These are phyloP conservation scores for Schoenoplectus triqueter DNA, from an alignment of 202 grass and related monocot species.

Conservation along the genomic window DNA sequence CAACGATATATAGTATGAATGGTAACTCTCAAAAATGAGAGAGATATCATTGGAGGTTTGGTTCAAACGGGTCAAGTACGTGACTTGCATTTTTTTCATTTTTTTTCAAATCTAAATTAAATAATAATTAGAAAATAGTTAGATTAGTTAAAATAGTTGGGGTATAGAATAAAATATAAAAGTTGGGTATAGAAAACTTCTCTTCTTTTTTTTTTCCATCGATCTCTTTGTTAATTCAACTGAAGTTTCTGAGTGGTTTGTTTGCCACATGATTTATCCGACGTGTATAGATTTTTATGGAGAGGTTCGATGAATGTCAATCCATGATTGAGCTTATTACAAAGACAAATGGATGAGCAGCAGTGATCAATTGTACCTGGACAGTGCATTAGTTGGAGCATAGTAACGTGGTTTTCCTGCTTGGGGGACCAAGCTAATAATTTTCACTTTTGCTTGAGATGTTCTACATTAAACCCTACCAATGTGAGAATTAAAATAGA, in stretches of 20 bases:
- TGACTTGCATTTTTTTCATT: too few relatives aligned
- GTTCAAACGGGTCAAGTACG: too few relatives aligned
- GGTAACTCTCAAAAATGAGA: too few relatives aligned
- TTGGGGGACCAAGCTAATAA: background rate
- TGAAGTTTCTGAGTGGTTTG: background rate
- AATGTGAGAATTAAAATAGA: background rate
- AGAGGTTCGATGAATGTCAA: constrained; percentile 20
- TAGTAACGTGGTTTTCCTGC: background rate
- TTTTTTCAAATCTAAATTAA: too few relatives aligned
- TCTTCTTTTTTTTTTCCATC: too few relatives aligned
- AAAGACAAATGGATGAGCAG: background rate
- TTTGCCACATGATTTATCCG: background rate
- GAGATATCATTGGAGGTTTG: too few relatives aligned
- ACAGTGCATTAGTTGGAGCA: constrained; percentile 7
- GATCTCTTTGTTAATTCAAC: background rate
- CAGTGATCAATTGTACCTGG: constrained; percentile 1
- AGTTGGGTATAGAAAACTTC: background rate
- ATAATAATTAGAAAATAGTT: too few relatives aligned
- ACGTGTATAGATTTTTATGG: background rate
- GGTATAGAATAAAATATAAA: too few relatives aligned
- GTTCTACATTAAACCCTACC: background rate
- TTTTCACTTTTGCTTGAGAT: background rate
- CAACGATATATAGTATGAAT: too few relatives aligned
- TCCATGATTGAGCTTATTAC: background rate
- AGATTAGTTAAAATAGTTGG: too few relatives aligned